These are phyloP conservation scores for Saccharomyces uvarum DNA, from an alignment of 1,139 yeast species.

Conservation along the genomic window DNA sequence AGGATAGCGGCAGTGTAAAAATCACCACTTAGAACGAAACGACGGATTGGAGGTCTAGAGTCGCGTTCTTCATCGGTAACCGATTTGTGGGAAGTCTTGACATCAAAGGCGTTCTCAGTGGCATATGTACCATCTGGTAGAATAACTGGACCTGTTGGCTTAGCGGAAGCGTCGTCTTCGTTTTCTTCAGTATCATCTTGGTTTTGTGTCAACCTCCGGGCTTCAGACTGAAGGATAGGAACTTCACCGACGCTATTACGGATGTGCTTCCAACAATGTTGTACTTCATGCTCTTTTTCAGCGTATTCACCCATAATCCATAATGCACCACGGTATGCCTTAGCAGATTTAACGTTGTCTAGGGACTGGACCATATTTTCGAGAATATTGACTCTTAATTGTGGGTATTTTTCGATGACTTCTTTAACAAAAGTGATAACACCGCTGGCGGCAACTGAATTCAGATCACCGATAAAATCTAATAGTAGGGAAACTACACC, in stretches of 20 bases:
- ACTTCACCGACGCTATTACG: constrained; percentile 83
- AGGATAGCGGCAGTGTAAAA: constrained; percentile 86
- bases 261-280: constrained; percentile 80
- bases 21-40: constrained; percentile 77
- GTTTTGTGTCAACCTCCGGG: constrained; percentile 35
- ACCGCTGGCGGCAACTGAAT: constrained; percentile 80
- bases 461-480: constrained; percentile 79
- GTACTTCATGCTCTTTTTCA: constrained; percentile 61
- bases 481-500: constrained; percentile 81
- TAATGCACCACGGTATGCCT: constrained; percentile 85
- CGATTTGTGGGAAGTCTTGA: constrained; percentile 14
- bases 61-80: constrained; percentile 22
- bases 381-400: constrained; percentile 61
- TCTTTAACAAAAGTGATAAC: constrained; percentile 86
- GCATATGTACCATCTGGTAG: constrained; percentile 99
- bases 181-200: constrained; percentile 35
- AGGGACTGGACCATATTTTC: constrained; percentile 56
- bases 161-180: constrained; percentile 29
- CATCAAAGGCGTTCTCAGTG: constrained; percentile 74
- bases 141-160: constrained; percentile 64
- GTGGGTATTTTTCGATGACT: constrained; percentile 87
- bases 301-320: constrained; percentile 97
- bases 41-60: constrained; percentile 68
- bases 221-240: constrained; percentile 77
- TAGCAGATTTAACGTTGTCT: constrained; percentile 70